Percentiles rank a stretch among this genome's conserved stretches.
Conservation (phyloP, 2,329 filamentous ascomycete species). For the Paecilomyces formosus region DNA sequence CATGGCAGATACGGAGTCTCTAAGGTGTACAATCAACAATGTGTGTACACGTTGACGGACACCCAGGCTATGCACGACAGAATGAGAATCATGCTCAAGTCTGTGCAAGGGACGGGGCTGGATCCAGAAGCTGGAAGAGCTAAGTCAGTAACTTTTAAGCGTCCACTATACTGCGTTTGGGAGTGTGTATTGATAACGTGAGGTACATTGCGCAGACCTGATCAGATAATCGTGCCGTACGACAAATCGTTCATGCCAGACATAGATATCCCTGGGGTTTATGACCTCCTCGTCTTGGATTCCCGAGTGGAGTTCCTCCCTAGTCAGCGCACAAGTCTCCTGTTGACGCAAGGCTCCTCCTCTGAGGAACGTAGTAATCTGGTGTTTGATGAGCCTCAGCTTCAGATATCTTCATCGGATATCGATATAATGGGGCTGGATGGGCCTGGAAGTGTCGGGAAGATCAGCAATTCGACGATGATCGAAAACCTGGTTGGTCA, state of each 20-base stretch:
- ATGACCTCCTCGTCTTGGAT: constrained; percentile 44
- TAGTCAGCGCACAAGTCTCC: constrained; percentile 23
- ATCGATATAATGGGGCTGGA: constrained; percentile 31
- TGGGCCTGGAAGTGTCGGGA: constrained; percentile 34
- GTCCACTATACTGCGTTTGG: neutral
- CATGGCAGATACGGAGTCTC: constrained; percentile 63
- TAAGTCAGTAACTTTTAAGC: constrained; percentile 48
- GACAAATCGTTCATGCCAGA: constrained; percentile 74
- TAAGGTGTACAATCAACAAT: constrained; percentile 80
- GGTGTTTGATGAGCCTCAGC: constrained; percentile 22
- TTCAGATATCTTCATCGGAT: constrained; percentile 44
- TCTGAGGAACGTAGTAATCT: constrained; percentile 21
- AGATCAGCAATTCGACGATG: constrained; percentile 30
- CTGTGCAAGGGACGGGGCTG: constrained; percentile 51
- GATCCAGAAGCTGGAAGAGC: constrained; percentile 65
- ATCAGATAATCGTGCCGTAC: constrained; percentile 70
- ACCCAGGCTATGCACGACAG: constrained; percentile 65
- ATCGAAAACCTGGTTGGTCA: constrained; percentile 23
- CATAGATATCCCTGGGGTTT: constrained; percentile 52
- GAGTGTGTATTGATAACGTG: neutral
- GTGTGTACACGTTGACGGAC: constrained; percentile 74
- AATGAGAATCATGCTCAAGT: constrained; percentile 61
- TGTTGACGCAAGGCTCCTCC: constrained; percentile 25
- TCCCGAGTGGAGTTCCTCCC: constrained; percentile 23
- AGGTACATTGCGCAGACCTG: constrained; percentile 47